Percentiles rank a stretch among this genome's conserved stretches.
phyloP scores from a whole-genome alignment of 139 green algal species.

The Klebsormidium nitens region DNA sequence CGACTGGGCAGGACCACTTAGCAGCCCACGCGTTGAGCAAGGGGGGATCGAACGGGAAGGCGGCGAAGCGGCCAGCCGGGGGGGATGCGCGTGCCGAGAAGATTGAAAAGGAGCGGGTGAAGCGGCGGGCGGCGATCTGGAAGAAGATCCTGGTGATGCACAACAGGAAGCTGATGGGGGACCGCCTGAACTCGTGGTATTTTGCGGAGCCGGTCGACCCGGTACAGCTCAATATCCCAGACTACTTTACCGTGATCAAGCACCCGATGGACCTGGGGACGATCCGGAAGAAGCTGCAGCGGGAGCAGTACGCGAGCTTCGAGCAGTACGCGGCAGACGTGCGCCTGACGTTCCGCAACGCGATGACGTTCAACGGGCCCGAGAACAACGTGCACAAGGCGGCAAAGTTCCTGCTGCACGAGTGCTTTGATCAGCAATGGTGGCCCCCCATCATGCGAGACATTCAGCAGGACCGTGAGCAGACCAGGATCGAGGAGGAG shows the following conservation, averaged over 20 bases:
- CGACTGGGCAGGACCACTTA: background rate
- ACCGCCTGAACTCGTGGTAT: too few relatives aligned
- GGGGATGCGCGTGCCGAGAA: constrained; percentile 10
- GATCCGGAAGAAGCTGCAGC: constrained; percentile 52
- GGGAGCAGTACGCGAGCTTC: too few relatives aligned
- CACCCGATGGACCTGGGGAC: constrained; percentile 70
- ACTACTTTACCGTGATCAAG: constrained; percentile 63
- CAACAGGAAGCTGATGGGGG: too few relatives aligned
- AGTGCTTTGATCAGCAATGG: too few relatives aligned
- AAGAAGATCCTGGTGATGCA: too few relatives aligned
- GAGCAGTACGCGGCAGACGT: constrained; percentile 38
- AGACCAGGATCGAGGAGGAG: too few relatives aligned
- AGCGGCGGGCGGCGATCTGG: constrained; percentile 22
- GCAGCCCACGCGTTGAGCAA: background rate
- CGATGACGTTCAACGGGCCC: constrained; percentile 76
- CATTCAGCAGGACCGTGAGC: too few relatives aligned
- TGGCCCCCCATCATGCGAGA: too few relatives aligned
- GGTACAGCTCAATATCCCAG: constrained; percentile 40
- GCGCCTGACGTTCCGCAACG: constrained; percentile 74
- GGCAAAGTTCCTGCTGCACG: too few relatives aligned
- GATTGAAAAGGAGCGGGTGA: constrained; percentile 16
- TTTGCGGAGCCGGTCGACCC: constrained; percentile 58
- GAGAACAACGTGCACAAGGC: too few relatives aligned
- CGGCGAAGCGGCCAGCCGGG: background rate
- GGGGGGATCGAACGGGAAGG: background rate